These are phyloP conservation scores for Claviceps fusiformis DNA, from an alignment of 2,329 filamentous ascomycete species.

Conservation along the genomic window DNA sequence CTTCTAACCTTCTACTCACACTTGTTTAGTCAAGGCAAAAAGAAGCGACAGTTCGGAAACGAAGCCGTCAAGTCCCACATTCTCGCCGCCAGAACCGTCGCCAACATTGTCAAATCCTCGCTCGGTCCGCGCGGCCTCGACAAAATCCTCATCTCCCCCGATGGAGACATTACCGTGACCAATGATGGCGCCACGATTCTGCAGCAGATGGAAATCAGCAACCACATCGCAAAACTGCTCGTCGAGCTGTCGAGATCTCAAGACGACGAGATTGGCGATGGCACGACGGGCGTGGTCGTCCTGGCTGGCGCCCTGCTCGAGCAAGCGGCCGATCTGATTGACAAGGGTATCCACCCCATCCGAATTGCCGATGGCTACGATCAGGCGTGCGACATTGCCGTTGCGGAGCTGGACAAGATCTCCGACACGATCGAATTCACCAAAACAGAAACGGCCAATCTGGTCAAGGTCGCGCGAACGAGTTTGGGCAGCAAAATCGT, in stretches of 20 bases:
- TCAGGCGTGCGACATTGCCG: constrained; percentile 90
- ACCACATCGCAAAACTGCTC: constrained; percentile 93
- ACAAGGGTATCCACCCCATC: constrained; percentile 99
- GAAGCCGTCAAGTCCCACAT: constrained; percentile 98
- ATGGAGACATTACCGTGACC: constrained; percentile 97
- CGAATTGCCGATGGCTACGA: constrained; percentile 97
- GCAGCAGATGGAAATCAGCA: constrained; percentile 96
- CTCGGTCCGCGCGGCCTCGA: constrained; percentile 90
- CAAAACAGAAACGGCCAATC: constrained; percentile 65
- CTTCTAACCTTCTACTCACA: constrained; percentile 9
- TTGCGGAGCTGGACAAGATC: constrained; percentile 83
- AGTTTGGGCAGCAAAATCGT: constrained; percentile 98
- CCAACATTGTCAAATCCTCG: constrained; percentile 95
- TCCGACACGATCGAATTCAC: constrained; percentile 83
- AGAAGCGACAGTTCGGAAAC: constrained; percentile 91
- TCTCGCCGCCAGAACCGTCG: constrained; percentile 86
- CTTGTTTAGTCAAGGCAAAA: constrained; percentile 69
- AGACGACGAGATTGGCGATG: constrained; percentile 97
- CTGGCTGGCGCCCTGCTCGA: constrained; percentile 88
- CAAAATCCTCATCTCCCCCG: constrained; percentile 97
- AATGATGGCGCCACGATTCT: constrained; percentile 98
- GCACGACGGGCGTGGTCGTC: constrained; percentile 94
- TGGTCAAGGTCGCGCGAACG: constrained; percentile 89
- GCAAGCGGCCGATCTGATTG: constrained; percentile 93
- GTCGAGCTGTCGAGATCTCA: constrained; percentile 97